Percentiles rank a stretch among this genome's conserved stretches.
phyloP scores from a whole-genome alignment of 2,329 filamentous ascomycete species.

The Albifimbria verrucaria region DNA sequence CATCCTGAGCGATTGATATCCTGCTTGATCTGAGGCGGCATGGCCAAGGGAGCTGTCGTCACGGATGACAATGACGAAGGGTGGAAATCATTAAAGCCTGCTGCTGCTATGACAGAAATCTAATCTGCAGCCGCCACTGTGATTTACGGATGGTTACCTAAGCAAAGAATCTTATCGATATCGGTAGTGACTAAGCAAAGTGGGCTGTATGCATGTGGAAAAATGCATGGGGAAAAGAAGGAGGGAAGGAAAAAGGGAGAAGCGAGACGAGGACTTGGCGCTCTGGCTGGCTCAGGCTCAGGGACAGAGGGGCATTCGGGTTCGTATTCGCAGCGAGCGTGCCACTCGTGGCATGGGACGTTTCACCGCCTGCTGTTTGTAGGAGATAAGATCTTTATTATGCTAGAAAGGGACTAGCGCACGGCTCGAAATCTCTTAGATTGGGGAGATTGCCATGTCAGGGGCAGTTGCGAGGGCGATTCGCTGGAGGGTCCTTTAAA shows the following conservation, averaged over 20 bases:
- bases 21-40: conserved; percentile 93
- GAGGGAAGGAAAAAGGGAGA: conserved; percentile 2
- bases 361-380: conserved; percentile 6
- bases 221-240: not conserved
- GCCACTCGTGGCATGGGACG: conserved; percentile 5
- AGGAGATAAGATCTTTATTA: not conserved
- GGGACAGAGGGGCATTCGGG: conserved; percentile 8
- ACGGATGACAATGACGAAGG: conserved; percentile 12
- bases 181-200: conserved; percentile 1
- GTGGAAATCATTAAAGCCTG: not conserved
- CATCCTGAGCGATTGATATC: conserved; percentile 93
- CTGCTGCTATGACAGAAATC: not conserved
- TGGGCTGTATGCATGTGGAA: too few relatives aligned
- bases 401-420: not conserved
- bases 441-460: not conserved
- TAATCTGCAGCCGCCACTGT: not conserved
- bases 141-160: conserved; percentile 6
- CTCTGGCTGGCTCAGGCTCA: not conserved
- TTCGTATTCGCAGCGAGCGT: conserved; percentile 28
- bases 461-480: not conserved
- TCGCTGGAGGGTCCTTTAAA: not conserved
- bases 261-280: not conserved
- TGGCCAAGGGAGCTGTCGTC: conserved; percentile 31
- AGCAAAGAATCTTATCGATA: conserved; percentile 23
- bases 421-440: not conserved